A percentile compares a stretch with the other conserved stretches of the same genome.
phyloP scores from a whole-genome alignment of 75 land plant species.

The Isoetes taiwanensis region DNA sequence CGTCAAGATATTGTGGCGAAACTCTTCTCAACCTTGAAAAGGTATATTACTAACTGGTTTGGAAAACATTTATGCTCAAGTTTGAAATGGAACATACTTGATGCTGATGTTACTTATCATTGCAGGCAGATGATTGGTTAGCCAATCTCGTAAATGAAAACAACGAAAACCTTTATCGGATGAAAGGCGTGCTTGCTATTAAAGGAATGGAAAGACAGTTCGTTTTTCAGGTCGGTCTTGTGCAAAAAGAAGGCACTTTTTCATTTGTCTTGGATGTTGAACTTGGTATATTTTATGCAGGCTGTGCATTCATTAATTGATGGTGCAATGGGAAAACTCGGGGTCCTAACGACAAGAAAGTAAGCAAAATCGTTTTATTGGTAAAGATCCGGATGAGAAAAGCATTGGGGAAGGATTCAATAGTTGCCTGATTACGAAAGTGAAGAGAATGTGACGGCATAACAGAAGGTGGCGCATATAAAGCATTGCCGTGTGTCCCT shows the following conservation, averaged over 20 bases:
- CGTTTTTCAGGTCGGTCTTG: constrained; percentile 65
- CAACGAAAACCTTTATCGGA: constrained; percentile 80
- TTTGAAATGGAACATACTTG: background rate
- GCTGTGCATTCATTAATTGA: constrained; percentile 85
- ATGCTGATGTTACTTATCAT: background rate
- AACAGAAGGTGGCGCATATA: no score
- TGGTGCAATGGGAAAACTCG: constrained; percentile 63
- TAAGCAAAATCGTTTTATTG: constrained; percentile 87
- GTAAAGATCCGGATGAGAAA: constrained; percentile 71
- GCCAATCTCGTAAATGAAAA: constrained; percentile 55
- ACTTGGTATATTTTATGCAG: constrained; percentile 31
- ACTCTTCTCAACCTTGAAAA: constrained; percentile 79
- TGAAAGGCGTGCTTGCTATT: constrained; percentile 71
- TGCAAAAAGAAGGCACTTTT: background rate
- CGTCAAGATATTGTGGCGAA: constrained; percentile 73
- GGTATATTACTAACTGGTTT: no score
- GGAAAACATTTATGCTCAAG: background rate
- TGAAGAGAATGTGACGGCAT: no score
- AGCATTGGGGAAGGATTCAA: constrained; percentile 59
- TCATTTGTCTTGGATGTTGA: background rate
- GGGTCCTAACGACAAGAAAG: constrained; percentile 58
- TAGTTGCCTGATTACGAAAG: constrained; percentile 41
- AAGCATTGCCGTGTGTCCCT: no score
- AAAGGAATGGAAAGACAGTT: constrained; percentile 51
- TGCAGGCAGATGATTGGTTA: constrained; percentile 87